Base-by-base conservation (phyloP, 164 flowering plant genomes). In the Liriodendron chinense region DNA sequence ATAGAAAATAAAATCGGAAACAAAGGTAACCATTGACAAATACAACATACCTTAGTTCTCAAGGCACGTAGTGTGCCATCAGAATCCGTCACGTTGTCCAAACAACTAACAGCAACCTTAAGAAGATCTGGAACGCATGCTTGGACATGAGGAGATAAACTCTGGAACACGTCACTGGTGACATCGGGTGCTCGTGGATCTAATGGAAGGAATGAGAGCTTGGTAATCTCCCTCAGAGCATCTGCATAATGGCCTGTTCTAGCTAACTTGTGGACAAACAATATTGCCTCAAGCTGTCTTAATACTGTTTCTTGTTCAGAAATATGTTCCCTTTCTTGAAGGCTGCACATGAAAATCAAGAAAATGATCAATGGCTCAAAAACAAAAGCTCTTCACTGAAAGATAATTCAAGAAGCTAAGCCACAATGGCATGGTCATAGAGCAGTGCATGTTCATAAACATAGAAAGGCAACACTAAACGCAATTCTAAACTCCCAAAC, bases 111-210 rank as follows among this genome's bases (percentile, higher is more conserved):
- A 68, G 98, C 91, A 75, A 84, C 91, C 80, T 85, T 96, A 56
- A 96, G 83, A 75, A 96, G 97, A 84, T 94, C 98, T 0, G 99
- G 99, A 14, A 94, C 92, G 83, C 99, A 96, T 75, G 93, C 87
- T 83, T 94, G 97, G 70, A 96, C 94, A 83, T 92, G 83, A 53
- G 89, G 91, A 66, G 98, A 91, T 70, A 92, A 79, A 76, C 68
- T 86, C 72, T 88, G 85, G 71, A 90, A 89, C 49, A 74, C 84
- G 75, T 90, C 87, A 48, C 72, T 23, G 22, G 85, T 66, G 9
- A 80, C 63, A 75, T 90, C 91, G 26, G 92, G 90, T 43, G 82
- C 78, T 28, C 96, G 82, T 53, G 97, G 97, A 88, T 94, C 97
- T 25, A 94, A 80, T 21, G 96, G 94, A 72, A 94, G 92, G 78